Evolutionary conservation across 164 flowering plant species (phyloP).

Genomic region (Warburgia ugandensis): DNA sequence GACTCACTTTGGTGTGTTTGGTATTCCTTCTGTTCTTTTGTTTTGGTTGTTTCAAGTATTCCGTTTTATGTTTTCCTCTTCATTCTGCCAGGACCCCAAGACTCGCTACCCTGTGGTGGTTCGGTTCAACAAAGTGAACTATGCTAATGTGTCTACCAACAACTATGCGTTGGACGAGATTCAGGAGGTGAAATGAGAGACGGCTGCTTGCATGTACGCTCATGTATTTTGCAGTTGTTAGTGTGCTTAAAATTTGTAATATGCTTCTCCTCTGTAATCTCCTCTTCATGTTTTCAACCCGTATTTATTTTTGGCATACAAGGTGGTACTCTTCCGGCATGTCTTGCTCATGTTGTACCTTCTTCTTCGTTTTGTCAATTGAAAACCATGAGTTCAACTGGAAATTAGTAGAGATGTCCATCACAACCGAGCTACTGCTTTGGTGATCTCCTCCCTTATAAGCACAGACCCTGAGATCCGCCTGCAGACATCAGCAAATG

Average conservation of each 20-base stretch:
- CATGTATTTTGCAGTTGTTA: slow-evolving; percentile 5
- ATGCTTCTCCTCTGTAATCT: slow-evolving; percentile 1
- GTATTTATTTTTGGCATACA: background rate
- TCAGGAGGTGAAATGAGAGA: slow-evolving; percentile 52
- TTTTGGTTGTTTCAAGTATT: background rate
- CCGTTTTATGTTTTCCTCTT: background rate
- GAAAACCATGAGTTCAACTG: no score
- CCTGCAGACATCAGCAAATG: no score
- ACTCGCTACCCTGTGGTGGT: slow-evolving; percentile 92
- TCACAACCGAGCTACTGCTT: no score
- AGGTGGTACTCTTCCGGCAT: no score
- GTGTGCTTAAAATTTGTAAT: slow-evolving; percentile 3
- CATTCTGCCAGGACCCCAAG: slow-evolving; percentile 64
- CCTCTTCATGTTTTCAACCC: background rate
- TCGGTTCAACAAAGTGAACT: slow-evolving; percentile 85
- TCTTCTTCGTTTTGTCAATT: no score
- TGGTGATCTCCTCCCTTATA: no score
- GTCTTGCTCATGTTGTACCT: no score
- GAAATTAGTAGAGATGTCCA: no score
- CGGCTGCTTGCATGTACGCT: no score
- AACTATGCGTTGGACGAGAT: slow-evolving; percentile 97
- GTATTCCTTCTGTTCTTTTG: no score
- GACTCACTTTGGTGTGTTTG: no score
- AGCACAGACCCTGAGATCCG: no score
- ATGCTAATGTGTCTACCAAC: slow-evolving; percentile 89